These are phyloP conservation scores for Cladosporium cucumerinum DNA, from an alignment of 2,329 filamentous ascomycete genomes.

Conservation along the genomic window DNA sequence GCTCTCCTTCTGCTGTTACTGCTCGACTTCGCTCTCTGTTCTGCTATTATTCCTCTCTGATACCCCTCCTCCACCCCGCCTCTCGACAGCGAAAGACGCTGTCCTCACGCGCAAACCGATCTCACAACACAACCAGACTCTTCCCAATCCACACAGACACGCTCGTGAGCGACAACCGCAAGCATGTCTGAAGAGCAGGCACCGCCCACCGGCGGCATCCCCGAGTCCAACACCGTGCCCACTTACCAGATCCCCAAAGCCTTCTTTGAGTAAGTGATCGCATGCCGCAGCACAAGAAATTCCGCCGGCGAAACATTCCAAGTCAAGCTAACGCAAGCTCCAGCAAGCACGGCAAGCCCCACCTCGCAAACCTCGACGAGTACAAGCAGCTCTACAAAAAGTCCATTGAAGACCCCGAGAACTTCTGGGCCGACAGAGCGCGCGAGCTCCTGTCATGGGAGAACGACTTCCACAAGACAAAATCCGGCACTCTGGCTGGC, in stretches of 20 bases:
- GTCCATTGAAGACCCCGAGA: conserved; percentile 83
- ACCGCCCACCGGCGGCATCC: conserved; percentile 53
- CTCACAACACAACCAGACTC: background rate
- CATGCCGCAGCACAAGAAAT: background rate
- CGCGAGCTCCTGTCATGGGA: conserved; percentile 89
- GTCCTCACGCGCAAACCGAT: background rate
- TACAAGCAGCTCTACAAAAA: conserved; percentile 68
- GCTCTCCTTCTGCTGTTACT: background rate
- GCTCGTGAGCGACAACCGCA: conserved; percentile 3
- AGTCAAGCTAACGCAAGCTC: conserved; percentile 13
- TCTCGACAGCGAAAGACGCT: background rate
- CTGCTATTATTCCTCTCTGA: background rate
- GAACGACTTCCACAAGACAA: conserved; percentile 86
- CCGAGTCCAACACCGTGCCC: conserved; percentile 73
- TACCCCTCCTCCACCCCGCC: background rate
- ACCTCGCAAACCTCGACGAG: conserved; percentile 58
- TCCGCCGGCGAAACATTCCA: background rate
- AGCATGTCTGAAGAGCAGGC: conserved; percentile 46
- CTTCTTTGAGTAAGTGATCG: conserved; percentile 43
- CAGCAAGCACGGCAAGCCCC: conserved; percentile 59
- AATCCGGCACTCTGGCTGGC: conserved; percentile 67
- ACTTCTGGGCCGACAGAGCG: conserved; percentile 85
- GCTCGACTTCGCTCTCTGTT: conserved; percentile 2
- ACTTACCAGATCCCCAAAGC: conserved; percentile 62
- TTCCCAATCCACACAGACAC: background rate